Evolutionary conservation across 176 grass and related monocot species (phyloP).

Genomic region (Triticum monococcum): DNA sequence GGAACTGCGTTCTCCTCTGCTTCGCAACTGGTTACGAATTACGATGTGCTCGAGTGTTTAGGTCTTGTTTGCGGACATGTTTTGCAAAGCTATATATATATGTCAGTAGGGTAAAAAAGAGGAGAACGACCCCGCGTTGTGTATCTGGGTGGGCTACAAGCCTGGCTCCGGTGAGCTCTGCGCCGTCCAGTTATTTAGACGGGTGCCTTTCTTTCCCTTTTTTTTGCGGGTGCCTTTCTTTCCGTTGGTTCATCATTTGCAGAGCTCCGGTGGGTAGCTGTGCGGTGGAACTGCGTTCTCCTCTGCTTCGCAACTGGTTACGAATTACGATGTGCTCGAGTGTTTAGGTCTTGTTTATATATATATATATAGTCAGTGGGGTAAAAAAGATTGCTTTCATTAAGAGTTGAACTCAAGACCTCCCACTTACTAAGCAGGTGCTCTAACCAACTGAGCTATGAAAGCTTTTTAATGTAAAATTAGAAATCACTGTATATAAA

Average conservation of each 20-base stretch:
- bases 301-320: background rate
- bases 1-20: background rate
- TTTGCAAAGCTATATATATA: no score
- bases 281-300: background rate
- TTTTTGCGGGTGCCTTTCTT: slow-evolving; percentile 14
- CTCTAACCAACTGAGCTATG: slow-evolving; percentile 93
- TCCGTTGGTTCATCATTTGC: slow-evolving; percentile 25
- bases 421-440: slow-evolving; percentile 96
- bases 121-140: no score
- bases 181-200: no score
- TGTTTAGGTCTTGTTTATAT: background rate
- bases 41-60: background rate
- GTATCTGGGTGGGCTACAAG: no score
- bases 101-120: no score
- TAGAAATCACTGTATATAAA: no score
- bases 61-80: background rate
- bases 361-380: no score
- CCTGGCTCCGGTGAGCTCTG: no score
- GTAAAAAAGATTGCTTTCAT: slow-evolving; percentile 40
- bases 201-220: no score
- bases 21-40: background rate
- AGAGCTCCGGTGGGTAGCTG: background rate
- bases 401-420: slow-evolving; percentile 94
- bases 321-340: background rate
- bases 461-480: background rate